These are phyloP conservation scores for Paecilomyces niveus DNA, from an alignment of 2,329 filamentous ascomycete species.

Conservation along the genomic window DNA sequence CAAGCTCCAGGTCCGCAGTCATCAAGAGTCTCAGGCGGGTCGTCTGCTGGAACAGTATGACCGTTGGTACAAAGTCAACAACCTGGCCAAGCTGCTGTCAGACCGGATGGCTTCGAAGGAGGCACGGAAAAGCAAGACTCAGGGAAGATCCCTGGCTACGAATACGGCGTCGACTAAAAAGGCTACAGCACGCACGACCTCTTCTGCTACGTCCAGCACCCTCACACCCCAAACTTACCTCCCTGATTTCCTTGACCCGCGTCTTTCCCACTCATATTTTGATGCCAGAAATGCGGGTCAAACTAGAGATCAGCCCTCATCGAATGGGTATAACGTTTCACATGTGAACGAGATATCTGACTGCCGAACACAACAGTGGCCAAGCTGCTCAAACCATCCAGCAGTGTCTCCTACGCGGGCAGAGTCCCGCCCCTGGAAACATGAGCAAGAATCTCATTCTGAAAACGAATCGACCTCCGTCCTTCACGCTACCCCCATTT, in stretches of 20 bases:
- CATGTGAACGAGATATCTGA: not conserved
- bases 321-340: slow-evolving; percentile 5
- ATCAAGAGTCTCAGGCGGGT: slow-evolving; percentile 59
- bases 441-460: slow-evolving; percentile 7
- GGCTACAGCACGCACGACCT: slow-evolving; percentile 2
- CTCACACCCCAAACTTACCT: slow-evolving; percentile 2
- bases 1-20: slow-evolving; percentile 67
- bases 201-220: not conserved
- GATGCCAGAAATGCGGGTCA: slow-evolving; percentile 2
- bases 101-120: slow-evolving; percentile 73
- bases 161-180: slow-evolving; percentile 3
- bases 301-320: slow-evolving; percentile 1
- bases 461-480: slow-evolving; percentile 9
- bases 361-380: not conserved
- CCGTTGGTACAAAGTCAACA: slow-evolving; percentile 66
- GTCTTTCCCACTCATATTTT: slow-evolving; percentile 13
- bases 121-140: slow-evolving; percentile 48
- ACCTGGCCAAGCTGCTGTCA: slow-evolving; percentile 65
- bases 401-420: slow-evolving; percentile 1
- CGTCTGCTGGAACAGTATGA: slow-evolving; percentile 62
- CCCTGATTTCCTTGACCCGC: slow-evolving; percentile 22
- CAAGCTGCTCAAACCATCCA: not conserved
- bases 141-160: slow-evolving; percentile 5
- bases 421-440: slow-evolving; percentile 9
- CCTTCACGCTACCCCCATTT: slow-evolving; percentile 8